A percentile compares a stretch with the other conserved stretches of the same genome.
These are phyloP conservation scores for Neoscytalidium dimidiatum DNA, from an alignment of 2,329 filamentous ascomycete genomes.

Conservation along the genomic window DNA sequence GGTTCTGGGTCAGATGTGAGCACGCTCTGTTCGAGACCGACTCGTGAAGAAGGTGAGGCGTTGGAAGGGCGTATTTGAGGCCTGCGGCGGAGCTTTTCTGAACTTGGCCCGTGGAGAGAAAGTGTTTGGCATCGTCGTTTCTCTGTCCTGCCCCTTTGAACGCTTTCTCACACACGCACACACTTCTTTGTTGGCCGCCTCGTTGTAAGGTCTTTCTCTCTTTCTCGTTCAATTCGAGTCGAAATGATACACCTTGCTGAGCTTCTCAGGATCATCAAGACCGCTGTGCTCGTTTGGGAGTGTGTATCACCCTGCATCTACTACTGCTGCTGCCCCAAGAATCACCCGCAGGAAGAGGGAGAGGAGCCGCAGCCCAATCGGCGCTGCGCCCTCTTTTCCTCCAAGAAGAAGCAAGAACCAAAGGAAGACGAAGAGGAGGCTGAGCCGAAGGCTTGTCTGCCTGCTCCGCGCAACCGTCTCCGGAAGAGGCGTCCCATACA, in stretches of 20 bases:
- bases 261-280: slow-evolving; percentile 13
- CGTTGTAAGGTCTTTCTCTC: slow-evolving; percentile 10
- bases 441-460: background rate
- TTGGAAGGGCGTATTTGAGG: background rate
- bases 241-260: slow-evolving; percentile 16
- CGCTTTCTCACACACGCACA: too few relatives aligned
- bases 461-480: background rate
- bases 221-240: background rate
- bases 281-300: slow-evolving; percentile 15
- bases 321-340: slow-evolving; percentile 10
- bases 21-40: background rate
- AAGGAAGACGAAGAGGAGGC: background rate
- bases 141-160: background rate
- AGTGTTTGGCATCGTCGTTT: background rate
- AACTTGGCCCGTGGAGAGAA: background rate
- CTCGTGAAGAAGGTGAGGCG: background rate
- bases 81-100: background rate
- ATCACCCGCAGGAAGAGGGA: background rate
- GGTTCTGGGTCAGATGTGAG: slow-evolving; percentile 5
- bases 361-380: background rate
- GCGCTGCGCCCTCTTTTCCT: background rate
- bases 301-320: slow-evolving; percentile 12
- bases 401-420: background rate
- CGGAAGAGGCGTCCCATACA: background rate
- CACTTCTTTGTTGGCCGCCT: background rate